These are phyloP conservation scores for Cronartium ribicola DNA, from an alignment of 1,284 basidiomycete genomes.

Conservation along the genomic window DNA sequence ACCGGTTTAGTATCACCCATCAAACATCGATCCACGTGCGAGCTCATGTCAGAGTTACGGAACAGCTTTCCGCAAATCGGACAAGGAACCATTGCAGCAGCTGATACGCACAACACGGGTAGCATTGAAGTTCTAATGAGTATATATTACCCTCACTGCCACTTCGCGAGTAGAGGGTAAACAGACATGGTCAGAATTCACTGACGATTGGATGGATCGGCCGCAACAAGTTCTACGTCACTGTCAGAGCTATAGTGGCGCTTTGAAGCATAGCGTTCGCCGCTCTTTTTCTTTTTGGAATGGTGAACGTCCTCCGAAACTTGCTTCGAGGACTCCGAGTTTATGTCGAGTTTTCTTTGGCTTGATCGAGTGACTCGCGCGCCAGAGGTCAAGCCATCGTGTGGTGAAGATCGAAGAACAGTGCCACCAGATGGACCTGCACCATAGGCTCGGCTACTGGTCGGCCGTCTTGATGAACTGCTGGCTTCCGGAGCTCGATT, in stretches of 20 bases:
- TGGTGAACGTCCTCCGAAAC: background rate
- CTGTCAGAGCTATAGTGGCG: conserved; percentile 9
- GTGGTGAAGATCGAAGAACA: background rate
- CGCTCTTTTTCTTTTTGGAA: conserved; percentile 15
- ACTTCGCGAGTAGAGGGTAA: background rate
- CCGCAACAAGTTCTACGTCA: conserved; percentile 16
- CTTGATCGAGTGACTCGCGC: background rate
- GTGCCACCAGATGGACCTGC: background rate
- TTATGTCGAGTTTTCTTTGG: background rate
- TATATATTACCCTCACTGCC: background rate
- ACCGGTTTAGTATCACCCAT: background rate
- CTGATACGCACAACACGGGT: background rate
- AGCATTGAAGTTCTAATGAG: background rate
- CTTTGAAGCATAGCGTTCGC: background rate
- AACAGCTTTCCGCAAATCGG: conserved; percentile 26
- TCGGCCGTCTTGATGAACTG: background rate
- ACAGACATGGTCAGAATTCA: background rate
- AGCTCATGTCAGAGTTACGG: conserved; percentile 28
- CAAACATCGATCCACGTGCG: conserved; percentile 18
- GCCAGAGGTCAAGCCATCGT: background rate
- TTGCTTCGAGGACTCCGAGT: conserved; percentile 3
- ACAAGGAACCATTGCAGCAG: conserved; percentile 25
- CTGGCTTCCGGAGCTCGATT: background rate
- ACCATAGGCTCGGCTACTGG: background rate
- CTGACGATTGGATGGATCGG: conserved; percentile 37